Percentiles rank a stretch among this genome's conserved stretches.
Conservation (phyloP, 495 filamentous ascomycete species). For the Echria macrotheca region DNA sequence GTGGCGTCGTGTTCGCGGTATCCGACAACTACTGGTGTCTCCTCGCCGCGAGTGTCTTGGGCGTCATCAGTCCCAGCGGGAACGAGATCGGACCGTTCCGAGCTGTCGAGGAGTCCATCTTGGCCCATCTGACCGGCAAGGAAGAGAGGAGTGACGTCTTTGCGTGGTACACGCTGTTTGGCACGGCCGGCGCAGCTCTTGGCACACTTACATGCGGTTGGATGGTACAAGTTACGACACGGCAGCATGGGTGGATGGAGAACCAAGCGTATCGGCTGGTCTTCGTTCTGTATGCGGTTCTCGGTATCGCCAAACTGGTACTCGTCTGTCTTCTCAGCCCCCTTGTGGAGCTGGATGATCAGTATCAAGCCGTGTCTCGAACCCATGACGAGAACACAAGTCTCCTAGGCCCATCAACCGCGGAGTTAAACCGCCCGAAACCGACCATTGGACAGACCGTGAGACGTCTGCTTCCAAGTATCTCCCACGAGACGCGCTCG, state of each 20-base stretch:
- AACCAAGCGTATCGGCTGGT: conserved; percentile 60
- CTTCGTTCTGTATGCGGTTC: conserved; percentile 62
- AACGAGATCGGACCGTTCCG: conserved; percentile 79
- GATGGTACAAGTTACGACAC: conserved; percentile 50
- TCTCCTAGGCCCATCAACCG: background rate
- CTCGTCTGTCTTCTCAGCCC: conserved; percentile 55
- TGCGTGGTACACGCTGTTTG: conserved; percentile 74
- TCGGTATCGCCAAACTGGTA: conserved; percentile 62
- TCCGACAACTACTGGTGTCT: conserved; percentile 69
- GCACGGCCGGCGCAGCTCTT: conserved; percentile 60
- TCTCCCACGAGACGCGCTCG: conserved; percentile 47
- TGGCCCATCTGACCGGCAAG: conserved; percentile 65
- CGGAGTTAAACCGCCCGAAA: background rate
- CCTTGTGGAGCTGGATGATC: conserved; percentile 51
- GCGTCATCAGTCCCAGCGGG: conserved; percentile 77
- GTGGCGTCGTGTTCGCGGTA: conserved; percentile 63
- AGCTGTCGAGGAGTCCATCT: conserved; percentile 71
- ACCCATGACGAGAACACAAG: too few relatives aligned
- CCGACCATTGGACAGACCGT: background rate
- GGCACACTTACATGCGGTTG: conserved; percentile 65
- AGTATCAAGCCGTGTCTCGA: background rate
- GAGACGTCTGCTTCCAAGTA: conserved; percentile 35
- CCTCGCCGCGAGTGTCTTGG: conserved; percentile 66
- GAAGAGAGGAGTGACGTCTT: conserved; percentile 65
- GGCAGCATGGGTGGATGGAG: conserved; percentile 45